Base-by-base conservation (phyloP, 345 rosid genomes). In the Lagerstroemia speciosa region DNA sequence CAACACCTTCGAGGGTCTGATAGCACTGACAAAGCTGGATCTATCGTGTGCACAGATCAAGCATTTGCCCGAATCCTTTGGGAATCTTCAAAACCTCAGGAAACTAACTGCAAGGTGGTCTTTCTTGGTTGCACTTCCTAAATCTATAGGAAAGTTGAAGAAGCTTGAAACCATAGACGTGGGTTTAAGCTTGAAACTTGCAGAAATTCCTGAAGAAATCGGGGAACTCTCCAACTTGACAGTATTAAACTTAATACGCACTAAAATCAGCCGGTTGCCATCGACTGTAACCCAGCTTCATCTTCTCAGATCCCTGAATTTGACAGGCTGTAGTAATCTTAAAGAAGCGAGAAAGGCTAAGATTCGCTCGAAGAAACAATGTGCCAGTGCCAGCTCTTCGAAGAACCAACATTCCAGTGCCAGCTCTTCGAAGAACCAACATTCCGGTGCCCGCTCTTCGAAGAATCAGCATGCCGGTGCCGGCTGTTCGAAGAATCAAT, bases 121-220 rank as follows among this genome's bases (percentile, higher is more conserved):
- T 29, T 2, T 3, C 0, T 37, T 65, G n/a, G 30, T 43, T n/a
- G 30, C 34, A 10, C 20, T 36, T 24, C 69, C 69, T 8, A 29
- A 30, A 41, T 27, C n/a, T 36, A 26, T 66, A 41, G 69, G 69
- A 66, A 2, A 19, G 55, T 29, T 66, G 15, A 41, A 22, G 27
- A 66, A 45, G 31, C 68, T 66, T 40, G 68, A 66, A 43, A 16
- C 20, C 27, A 3, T 66, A 2, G 19, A 24, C 3, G 9, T 45
- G 50, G 53, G 30, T 1, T 17, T 4, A 17, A 16, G 50, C 27
- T 8, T 3, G 6, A 7, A 16, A 14, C 17, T 66, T 19, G 10
- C 38, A 41, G 68, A 66, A 66, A 24, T 66, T 3, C 68, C 68
- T 15, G 26, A 2, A 27, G 55, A 66, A 40, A 66, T 66, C 34